These are phyloP conservation scores for Colletotrichum gigasporum DNA, from an alignment of 2,329 filamentous ascomycete species.

Conservation along the genomic window DNA sequence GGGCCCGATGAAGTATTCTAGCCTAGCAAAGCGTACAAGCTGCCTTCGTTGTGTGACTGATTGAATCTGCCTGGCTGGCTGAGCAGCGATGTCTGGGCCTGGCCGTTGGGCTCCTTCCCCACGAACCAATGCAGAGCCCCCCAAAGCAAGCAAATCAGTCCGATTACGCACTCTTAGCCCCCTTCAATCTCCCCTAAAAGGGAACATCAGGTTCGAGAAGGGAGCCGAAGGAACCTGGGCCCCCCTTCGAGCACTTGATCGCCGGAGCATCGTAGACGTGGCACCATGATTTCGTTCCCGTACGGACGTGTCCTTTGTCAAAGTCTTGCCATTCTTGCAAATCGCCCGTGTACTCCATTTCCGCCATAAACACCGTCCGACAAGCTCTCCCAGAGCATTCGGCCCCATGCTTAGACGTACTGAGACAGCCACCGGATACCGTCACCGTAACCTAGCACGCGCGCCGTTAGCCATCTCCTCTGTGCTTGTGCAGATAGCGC, in stretches of 20 bases:
- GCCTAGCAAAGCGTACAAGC: conserved; percentile 26
- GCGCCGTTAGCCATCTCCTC: conserved; percentile 30
- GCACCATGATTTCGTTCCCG: conserved; percentile 15
- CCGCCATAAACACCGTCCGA: conserved; percentile 22
- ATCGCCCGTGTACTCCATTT: conserved; percentile 13
- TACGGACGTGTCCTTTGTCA: conserved; percentile 12
- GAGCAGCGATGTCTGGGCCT: not conserved
- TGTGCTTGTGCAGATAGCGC: not conserved
- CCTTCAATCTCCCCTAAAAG: no score
- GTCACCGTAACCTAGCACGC: conserved; percentile 77
- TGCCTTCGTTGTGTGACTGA: conserved; percentile 16
- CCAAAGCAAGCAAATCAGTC: conserved; percentile 6
- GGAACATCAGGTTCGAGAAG: conserved; percentile 11
- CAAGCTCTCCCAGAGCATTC: conserved; percentile 11
- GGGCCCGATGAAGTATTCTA: conserved; percentile 20
- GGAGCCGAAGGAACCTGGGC: not conserved
- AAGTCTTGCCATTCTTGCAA: conserved; percentile 13
- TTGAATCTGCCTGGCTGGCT: conserved; percentile 4
- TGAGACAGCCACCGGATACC: conserved; percentile 92
- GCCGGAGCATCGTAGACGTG: conserved; percentile 24
- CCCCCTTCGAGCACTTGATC: conserved; percentile 4
- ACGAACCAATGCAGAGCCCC: not conserved
- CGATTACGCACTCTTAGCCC: conserved; percentile 18
- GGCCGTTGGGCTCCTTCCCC: not conserved
- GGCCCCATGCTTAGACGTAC: conserved; percentile 73